Conservation (phyloP, 495 filamentous ascomycete genomes). For the Rhypophila decipiens region DNA sequence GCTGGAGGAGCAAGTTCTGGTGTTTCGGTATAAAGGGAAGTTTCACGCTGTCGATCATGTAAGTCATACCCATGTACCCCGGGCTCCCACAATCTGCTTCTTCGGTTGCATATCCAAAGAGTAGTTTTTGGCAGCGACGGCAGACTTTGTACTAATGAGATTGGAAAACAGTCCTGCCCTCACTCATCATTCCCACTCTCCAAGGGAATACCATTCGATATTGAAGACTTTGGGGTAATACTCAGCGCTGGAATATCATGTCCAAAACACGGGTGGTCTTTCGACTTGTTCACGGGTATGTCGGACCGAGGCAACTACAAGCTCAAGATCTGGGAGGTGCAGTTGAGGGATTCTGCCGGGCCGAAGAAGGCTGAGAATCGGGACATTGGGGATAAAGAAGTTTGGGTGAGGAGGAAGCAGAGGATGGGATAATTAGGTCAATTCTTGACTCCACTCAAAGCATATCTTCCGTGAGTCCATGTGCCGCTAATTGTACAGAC, state of each 20-base stretch:
- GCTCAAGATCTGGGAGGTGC: constrained; percentile 53
- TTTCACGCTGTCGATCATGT: constrained; percentile 57
- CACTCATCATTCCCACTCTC: constrained; percentile 54
- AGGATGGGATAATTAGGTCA: constrained; percentile 39
- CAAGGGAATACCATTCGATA: constrained; percentile 51
- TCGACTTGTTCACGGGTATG: constrained; percentile 51
- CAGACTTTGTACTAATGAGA: too few relatives aligned
- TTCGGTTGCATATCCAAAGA: too few relatives aligned
- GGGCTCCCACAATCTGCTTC: too few relatives aligned
- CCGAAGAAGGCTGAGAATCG: not conserved
- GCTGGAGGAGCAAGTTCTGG: constrained; percentile 51
- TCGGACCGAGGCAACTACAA: constrained; percentile 52
- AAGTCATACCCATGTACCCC: constrained; percentile 13
- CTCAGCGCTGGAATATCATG: constrained; percentile 50
- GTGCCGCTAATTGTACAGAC: too few relatives aligned
- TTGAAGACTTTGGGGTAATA: constrained; percentile 54
- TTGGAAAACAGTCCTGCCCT: constrained; percentile 50
- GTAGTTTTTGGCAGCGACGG: too few relatives aligned
- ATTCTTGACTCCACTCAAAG: too few relatives aligned
- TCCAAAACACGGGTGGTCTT: constrained; percentile 57
- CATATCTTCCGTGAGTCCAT: too few relatives aligned
- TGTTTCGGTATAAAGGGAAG: constrained; percentile 52
- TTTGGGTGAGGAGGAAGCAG: constrained; percentile 48
- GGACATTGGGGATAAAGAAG: constrained; percentile 36
- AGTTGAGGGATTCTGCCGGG: constrained; percentile 32